Evolutionary conservation across 345 rosid species (phyloP), one percentile per base, ranked within the genome.

Genomic region (Eutrema yunnanense): DNA sequence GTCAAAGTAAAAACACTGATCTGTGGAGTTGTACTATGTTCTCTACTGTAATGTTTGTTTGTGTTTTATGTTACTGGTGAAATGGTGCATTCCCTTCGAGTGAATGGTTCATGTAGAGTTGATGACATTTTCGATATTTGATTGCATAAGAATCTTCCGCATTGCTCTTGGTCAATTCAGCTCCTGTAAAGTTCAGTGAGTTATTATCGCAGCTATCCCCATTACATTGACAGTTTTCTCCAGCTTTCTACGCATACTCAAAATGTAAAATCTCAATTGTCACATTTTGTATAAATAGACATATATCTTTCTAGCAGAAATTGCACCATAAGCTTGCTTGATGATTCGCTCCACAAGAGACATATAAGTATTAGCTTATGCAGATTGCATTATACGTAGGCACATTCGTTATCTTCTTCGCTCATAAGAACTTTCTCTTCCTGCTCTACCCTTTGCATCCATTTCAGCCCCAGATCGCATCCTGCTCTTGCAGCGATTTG

Each of bases 361-460:
- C 7, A 5, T 9, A 9, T 9, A 9, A 34, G 33, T 63, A 19
- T 34, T 14, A 54, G 10, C 27, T 26, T 34, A 50, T 12, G 52
- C 37, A 48, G 49, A 38, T 34, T 30, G 7, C 65, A 56, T 69
- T 65, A 69, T 57, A n/a, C 40, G 48, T 47, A 36, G 30, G 52
- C 61, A 67, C 33, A 64, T 71, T 71, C 67, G 59, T 57, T 66
- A 64, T 81, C 80, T 71, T 71, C 41, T 56, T 76, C 72, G 6
- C n/a, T 76, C 54, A 30, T 19, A 36, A 88, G 79, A 54, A 63
- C 81, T 67, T 82, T 83, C 81, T 92, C 97, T 78, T 87, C 96
- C 80, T 95, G 93, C 75, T 92, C 96, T 3, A 92, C 22, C 77
- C 96, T 81, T 68, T 76, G 81, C 66, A 91, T 69, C 99, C 99